Percentiles rank a stretch among this genome's conserved stretches.
Conservation (phyloP, 768 basidiomycete species). For the Lyophyllum shimeji region DNA sequence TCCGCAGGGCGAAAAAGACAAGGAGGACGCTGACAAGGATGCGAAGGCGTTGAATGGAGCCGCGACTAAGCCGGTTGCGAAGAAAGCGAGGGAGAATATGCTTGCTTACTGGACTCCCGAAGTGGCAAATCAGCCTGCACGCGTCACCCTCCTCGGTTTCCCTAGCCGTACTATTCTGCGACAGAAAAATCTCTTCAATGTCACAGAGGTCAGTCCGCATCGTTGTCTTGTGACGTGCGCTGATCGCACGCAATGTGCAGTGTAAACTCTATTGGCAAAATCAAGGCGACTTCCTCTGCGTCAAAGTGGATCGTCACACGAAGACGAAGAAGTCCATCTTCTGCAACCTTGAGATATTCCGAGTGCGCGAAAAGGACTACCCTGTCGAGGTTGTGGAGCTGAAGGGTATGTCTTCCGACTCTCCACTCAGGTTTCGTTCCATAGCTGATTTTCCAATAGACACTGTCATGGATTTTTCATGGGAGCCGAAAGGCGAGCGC, state of each 20-base stretch:
- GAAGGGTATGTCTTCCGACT: constrained; percentile 60
- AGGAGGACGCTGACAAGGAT: constrained; percentile 64
- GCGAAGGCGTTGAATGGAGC: constrained; percentile 32
- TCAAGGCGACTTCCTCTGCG: constrained; percentile 96
- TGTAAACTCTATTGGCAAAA: constrained; percentile 99
- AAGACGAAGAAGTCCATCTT: constrained; percentile 99
- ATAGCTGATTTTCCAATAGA: constrained; percentile 45
- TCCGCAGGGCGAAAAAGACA: constrained; percentile 87
- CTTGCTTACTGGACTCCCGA: constrained; percentile 98
- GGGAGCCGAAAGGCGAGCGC: constrained; percentile 97
- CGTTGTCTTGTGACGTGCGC: constrained; percentile 2
- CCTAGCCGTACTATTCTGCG: constrained; percentile 82
- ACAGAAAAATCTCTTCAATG: constrained; percentile 97
- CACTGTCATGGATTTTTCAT: constrained; percentile 93
- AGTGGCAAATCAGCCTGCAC: constrained; percentile 92
- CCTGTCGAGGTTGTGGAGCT: constrained; percentile 97
- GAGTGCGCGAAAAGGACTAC: constrained; percentile 94
- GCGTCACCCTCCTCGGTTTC: constrained; percentile 90
- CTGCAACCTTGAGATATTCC: constrained; percentile 97
- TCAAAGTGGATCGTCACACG: constrained; percentile 97
- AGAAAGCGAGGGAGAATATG: constrained; percentile 85
- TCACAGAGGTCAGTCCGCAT: constrained; percentile 70
- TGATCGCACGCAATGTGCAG: constrained; percentile 38
- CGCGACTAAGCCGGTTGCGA: constrained; percentile 42
- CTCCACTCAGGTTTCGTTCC: background rate